Base-by-base conservation (phyloP, 2,329 filamentous ascomycete species). In the Trichoderma cornu-damae region DNA sequence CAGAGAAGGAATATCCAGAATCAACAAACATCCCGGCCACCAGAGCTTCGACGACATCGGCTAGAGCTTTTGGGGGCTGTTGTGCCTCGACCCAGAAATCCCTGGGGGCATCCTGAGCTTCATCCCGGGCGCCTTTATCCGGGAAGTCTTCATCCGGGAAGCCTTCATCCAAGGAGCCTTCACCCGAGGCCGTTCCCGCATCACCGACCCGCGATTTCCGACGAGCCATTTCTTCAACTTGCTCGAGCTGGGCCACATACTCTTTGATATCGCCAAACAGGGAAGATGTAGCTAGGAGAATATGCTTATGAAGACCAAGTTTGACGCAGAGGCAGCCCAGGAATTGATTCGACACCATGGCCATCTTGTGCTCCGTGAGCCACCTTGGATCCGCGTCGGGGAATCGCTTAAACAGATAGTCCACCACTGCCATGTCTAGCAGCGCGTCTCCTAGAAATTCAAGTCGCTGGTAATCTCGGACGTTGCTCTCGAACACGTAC, bases 291-390 rank as follows among this genome's bases (percentile, higher is more conserved):
- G 88, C 77, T 5, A 78, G 73, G 0, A 84, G 80, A 14, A 97
- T 73, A 67, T 93, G 86, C 48, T 77, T 82, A 67, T 96, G 85
- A 56, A 97, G 87, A 0, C 82, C 86, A 0, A 97, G 80, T 47
- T 83, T 80, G 3, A 95, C 89, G 59, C 88, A 88, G 3, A 97
- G 77, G 16, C 86, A 89, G 1, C 89, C 90, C 1, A 96, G 79
- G 67, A 97, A 99, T 60, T 92, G 91, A 74, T 99, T 99, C 53
- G 90, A 94, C 0, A 94, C 92, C 89, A 99, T 96, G n/a, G 92
- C 90, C 86, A 95, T 96, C 74, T 97, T 97, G 78, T 97, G 93
- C 72, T 97, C 94, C 0, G 94, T 97, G 59, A 99, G 78, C 93
- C 93, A 97, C 69, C 97, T 92, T 0, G 94, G 93, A 66, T 96